phyloP scores from a whole-genome alignment of 371 early-diverging fungal genomes.

The Choanephora cucurbitarum region DNA sequence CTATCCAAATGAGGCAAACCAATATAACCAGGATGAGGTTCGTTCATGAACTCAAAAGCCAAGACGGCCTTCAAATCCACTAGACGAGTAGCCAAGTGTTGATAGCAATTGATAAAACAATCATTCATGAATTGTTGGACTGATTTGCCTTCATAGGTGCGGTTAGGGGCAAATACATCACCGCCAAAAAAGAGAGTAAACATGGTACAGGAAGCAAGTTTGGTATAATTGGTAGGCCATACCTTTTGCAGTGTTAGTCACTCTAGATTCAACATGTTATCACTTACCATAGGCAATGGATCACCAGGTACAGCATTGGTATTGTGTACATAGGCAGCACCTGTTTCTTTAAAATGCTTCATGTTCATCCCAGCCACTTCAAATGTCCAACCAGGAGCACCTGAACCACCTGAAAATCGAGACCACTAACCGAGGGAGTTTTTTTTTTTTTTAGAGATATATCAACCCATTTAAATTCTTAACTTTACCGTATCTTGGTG shows the following conservation, averaged over 20 bases:
- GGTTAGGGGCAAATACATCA: constrained; percentile 68
- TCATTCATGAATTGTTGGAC: constrained; percentile 59
- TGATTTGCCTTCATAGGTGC: constrained; percentile 44
- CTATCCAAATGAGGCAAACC: constrained; percentile 57
- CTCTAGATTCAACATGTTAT: background rate
- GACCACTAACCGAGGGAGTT: constrained; percentile 80
- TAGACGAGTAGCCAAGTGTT: constrained; percentile 59
- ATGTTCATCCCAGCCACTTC: constrained; percentile 74
- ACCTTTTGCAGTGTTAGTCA: constrained; percentile 24
- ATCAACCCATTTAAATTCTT: too few relatives aligned
- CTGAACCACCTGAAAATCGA: constrained; percentile 79
- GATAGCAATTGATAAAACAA: constrained; percentile 54
- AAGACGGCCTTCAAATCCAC: constrained; percentile 63
- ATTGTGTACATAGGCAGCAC: constrained; percentile 77
- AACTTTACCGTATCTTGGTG: constrained; percentile 72
- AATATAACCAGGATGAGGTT: constrained; percentile 81
- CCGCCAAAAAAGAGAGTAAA: constrained; percentile 84
- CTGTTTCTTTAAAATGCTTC: constrained; percentile 59
- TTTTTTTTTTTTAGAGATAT: background rate
- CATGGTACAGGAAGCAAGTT: constrained; percentile 81
- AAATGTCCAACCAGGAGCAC: constrained; percentile 88
- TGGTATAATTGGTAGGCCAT: constrained; percentile 84
- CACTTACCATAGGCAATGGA: constrained; percentile 65
- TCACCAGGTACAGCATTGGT: constrained; percentile 62
- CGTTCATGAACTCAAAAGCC: constrained; percentile 84